A percentile compares a stretch with the other conserved stretches of the same genome.
Conservation (phyloP, 768 basidiomycete species). For the Suillus americanus region DNA sequence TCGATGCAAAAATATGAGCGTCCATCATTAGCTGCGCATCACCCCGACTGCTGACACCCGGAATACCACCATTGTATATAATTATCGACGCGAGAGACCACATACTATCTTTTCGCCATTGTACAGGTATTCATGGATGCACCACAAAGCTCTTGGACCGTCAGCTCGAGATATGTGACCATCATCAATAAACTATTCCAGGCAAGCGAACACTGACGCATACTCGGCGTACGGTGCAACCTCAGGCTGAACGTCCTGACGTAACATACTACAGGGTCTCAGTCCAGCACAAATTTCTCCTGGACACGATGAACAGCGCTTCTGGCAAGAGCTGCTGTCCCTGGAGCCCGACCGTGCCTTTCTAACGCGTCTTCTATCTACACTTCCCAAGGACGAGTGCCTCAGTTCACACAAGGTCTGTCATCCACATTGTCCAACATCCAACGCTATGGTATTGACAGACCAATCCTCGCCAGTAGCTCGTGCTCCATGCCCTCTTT, state of each 20-base stretch:
- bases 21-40: not conserved
- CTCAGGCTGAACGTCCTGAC: conserved; percentile 5
- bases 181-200: conserved; percentile 51
- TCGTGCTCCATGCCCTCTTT: conserved; percentile 47
- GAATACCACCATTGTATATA: not conserved
- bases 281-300: conserved; percentile 44
- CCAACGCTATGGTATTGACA: not conserved
- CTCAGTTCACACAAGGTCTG: conserved; percentile 52
- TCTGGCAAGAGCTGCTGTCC: conserved; percentile 54
- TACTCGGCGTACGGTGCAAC: not conserved
- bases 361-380: conserved; percentile 39
- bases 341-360: conserved; percentile 52
- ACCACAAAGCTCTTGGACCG: conserved; percentile 15
- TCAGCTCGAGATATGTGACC: conserved; percentile 48
- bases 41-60: not conserved
- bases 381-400: conserved; percentile 49
- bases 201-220: conserved; percentile 18
- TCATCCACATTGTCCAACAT: not conserved
- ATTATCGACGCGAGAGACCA: not conserved
- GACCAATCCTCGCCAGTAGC: conserved; percentile 42
- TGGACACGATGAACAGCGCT: conserved; percentile 41
- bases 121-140: conserved; percentile 16
- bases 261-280: conserved; percentile 34
- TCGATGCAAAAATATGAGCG: not conserved
- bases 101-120: not conserved